Evolutionary conservation across 768 basidiomycete genomes (phyloP), one percentile per base, ranked within the genome.

Genomic region (Russula virescens): DNA sequence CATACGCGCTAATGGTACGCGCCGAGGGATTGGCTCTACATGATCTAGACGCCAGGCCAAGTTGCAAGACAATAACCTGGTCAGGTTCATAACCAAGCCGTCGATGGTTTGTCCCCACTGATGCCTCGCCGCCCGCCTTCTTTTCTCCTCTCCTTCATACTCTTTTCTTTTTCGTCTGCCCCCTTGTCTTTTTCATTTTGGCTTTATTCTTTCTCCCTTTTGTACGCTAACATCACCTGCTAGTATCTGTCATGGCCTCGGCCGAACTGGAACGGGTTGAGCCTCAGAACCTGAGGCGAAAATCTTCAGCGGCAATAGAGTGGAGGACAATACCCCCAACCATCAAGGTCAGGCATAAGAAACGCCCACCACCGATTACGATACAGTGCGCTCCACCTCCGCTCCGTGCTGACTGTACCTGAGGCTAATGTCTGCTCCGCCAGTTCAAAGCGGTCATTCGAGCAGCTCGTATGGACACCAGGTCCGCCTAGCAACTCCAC

Each of bases 271-370:
- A 49, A n/a, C 64, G 62, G 21, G 19, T 64, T 28, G 55, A 50
- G 40, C 62, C 61, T 28, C 56, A 42, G 49, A 63, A 63, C 16
- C 6, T 58, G 21, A 53, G 61, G 13, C 61, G 64, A 14, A 66
- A 57, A 46, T 48, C 58, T 13, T 38, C 63, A 14, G 65, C 65
- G n/a, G 65, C 65, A 25, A 64, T 62, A 50, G 65, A 66, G 58
- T 66, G 65, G 65, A 64, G 65, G 47, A 66, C 65, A 19, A 66
- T 66, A 9, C 65, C 65, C n/a, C 65, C 65, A 13, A 66, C 65
- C 10, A 66, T 66, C 54, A 66, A 66, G 53, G 62, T 64, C 49
- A 59, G 65, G 40, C 63, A 66, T 66, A 66, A 66, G 58, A 66
- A 66, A 55, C 65, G 65, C 31, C 65, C 65, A 10, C 62, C 65